A percentile compares a stretch with the other conserved stretches of the same genome.
Evolutionary conservation across 1,284 basidiomycete genomes (phyloP).

Genomic region (Microbotryum lychnidis-dioicae): DNA sequence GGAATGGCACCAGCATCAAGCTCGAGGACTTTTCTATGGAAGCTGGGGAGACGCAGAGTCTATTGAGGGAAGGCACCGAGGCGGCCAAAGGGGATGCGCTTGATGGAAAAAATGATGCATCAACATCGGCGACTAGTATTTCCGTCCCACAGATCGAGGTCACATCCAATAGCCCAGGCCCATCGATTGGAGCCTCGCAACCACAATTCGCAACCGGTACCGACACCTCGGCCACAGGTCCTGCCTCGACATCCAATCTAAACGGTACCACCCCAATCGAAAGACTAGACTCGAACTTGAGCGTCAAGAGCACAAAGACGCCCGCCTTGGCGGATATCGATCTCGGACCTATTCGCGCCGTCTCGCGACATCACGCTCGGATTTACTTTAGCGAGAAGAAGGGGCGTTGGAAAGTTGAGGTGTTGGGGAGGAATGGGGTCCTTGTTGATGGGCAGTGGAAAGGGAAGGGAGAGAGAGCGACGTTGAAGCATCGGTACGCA

Average conservation of each 20-base stretch:
- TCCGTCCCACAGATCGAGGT: background rate
- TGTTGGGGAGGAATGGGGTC: conserved; percentile 89
- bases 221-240: too few relatives aligned
- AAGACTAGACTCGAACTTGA: too few relatives aligned
- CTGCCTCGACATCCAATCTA: too few relatives aligned
- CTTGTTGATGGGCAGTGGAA: conserved; percentile 97
- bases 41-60: too few relatives aligned
- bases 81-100: too few relatives aligned
- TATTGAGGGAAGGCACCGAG: too few relatives aligned
- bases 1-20: background rate
- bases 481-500: conserved; percentile 67
- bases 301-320: background rate
- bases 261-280: too few relatives aligned
- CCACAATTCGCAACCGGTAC: too few relatives aligned
- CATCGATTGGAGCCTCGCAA: background rate
- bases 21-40: conserved; percentile 7
- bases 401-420: conserved; percentile 66
- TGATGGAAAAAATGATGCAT: too few relatives aligned
- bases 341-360: conserved; percentile 90
- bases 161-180: background rate
- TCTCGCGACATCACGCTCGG: conserved; percentile 89
- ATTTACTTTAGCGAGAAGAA: conserved; percentile 72
- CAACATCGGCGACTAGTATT: background rate
- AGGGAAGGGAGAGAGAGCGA: conserved; percentile 73
- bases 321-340: conserved; percentile 62